A percentile compares a stretch with the other conserved stretches of the same genome.
Conservation (phyloP, 2,329 filamentous ascomycete species). For the Pyrenophora seminiperda region DNA sequence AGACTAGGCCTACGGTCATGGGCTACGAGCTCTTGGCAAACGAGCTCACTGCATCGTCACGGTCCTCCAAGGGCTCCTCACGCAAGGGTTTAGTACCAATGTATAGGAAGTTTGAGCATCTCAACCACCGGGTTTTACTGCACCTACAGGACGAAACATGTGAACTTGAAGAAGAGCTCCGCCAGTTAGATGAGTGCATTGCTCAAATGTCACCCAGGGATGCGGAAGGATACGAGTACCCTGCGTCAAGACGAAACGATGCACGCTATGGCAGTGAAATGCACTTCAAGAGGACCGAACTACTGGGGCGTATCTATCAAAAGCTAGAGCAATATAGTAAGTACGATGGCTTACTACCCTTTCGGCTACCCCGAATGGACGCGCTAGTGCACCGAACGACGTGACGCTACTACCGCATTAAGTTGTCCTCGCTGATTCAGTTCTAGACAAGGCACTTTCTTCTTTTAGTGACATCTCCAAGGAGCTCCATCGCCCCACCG, state of each 20-base stretch:
- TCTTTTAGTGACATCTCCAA: slow-evolving; percentile 63
- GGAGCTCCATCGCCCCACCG: slow-evolving; percentile 55
- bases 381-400: not conserved
- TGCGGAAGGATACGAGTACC: slow-evolving; percentile 45
- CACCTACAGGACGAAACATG: slow-evolving; percentile 84
- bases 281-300: slow-evolving; percentile 64
- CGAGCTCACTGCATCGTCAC: slow-evolving; percentile 39
- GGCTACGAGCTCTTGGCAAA: slow-evolving; percentile 49
- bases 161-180: slow-evolving; percentile 79
- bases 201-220: slow-evolving; percentile 46
- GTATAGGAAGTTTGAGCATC: slow-evolving; percentile 79
- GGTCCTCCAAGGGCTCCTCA: slow-evolving; percentile 18
- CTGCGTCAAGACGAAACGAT: slow-evolving; percentile 65
- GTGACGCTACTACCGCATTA: slow-evolving; percentile 3
- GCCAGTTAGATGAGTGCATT: slow-evolving; percentile 67
- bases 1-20: slow-evolving; percentile 36
- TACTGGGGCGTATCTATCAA: slow-evolving; percentile 66
- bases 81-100: slow-evolving; percentile 58
- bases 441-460: slow-evolving; percentile 57
- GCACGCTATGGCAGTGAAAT: slow-evolving; percentile 61
- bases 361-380: not conserved
- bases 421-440: slow-evolving; percentile 18
- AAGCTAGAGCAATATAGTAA: slow-evolving; percentile 72
- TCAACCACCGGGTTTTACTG: slow-evolving; percentile 82
- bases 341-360: not conserved